Conservation (phyloP, 106 monocot species). For the Allium sativum region DNA sequence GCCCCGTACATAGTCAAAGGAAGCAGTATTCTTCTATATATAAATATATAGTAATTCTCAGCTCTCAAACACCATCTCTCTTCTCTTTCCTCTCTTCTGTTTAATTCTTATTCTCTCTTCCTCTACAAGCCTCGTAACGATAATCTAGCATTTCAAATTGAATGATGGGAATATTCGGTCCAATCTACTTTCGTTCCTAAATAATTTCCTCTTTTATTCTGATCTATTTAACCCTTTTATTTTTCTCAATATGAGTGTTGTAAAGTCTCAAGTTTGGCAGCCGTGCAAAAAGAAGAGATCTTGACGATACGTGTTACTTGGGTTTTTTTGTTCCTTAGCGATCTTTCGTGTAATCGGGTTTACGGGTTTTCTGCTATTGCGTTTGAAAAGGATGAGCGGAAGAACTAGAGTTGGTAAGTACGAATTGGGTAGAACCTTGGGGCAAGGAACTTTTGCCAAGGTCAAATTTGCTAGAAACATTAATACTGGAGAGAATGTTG, state of each 20-base stretch:
- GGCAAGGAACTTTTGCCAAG: conserved; percentile 92
- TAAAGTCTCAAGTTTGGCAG: conserved; percentile 4
- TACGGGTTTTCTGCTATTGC: not conserved
- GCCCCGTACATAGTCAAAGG: no score
- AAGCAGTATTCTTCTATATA: no score
- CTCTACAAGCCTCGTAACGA: no score
- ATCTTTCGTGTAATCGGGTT: not conserved
- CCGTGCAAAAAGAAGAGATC: conserved; percentile 73
- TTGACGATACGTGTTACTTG: conserved; percentile 8
- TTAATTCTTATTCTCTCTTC: no score
- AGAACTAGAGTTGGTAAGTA: conserved; percentile 72
- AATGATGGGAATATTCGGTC: no score
- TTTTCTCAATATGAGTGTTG: not conserved
- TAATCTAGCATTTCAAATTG: no score
- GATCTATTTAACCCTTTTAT: no score
- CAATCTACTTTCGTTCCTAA: no score
- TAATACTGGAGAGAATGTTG: conserved; percentile 59
- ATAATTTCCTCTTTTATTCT: no score
- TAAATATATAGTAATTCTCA: no score
- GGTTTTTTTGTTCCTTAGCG: not conserved
- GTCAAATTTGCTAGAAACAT: conserved; percentile 87
- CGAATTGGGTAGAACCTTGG: conserved; percentile 86
- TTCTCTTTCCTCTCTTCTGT: no score
- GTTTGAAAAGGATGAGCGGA: conserved; percentile 13
- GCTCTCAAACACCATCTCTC: no score